These are phyloP conservation scores for Fraxinus albicans DNA, from an alignment of 305 asterid genomes.

Conservation along the genomic window DNA sequence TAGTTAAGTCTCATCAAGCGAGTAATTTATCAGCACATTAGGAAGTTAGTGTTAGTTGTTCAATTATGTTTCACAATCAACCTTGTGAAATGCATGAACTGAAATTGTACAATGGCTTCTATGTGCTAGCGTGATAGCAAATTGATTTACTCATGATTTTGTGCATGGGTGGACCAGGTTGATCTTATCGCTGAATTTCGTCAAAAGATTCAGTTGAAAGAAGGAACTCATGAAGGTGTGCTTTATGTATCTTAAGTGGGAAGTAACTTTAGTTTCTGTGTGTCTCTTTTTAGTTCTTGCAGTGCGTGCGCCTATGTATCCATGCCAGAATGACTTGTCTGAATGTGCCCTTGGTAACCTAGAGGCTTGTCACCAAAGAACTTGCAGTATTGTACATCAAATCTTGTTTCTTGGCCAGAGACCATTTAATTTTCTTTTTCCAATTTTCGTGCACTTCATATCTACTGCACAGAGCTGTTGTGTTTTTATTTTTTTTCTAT, in stretches of 20 bases:
- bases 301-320: background rate
- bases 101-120: constrained; percentile 2
- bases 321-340: constrained; percentile 4
- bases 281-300: background rate
- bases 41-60: background rate
- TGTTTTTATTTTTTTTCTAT: background rate
- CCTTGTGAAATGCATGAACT: constrained; percentile 11
- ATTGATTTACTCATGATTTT: constrained; percentile 18
- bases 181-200: constrained; percentile 68
- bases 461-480: background rate
- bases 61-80: constrained; percentile 7
- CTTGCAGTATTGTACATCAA: background rate
- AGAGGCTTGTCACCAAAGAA: background rate
- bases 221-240: constrained; percentile 46
- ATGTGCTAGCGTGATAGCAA: background rate
- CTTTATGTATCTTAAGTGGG: constrained; percentile 15
- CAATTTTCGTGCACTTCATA: constrained; percentile 9
- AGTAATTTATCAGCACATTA: constrained; percentile 5
- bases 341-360: constrained; percentile 7
- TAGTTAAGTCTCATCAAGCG: background rate
- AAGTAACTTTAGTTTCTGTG: background rate
- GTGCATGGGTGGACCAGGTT: constrained; percentile 48
- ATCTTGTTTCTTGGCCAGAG: background rate
- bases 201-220: constrained; percentile 63
- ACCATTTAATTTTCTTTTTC: background rate